Conservation (phyloP, 495 filamentous ascomycete species). For the Jackrogersella minutella region DNA sequence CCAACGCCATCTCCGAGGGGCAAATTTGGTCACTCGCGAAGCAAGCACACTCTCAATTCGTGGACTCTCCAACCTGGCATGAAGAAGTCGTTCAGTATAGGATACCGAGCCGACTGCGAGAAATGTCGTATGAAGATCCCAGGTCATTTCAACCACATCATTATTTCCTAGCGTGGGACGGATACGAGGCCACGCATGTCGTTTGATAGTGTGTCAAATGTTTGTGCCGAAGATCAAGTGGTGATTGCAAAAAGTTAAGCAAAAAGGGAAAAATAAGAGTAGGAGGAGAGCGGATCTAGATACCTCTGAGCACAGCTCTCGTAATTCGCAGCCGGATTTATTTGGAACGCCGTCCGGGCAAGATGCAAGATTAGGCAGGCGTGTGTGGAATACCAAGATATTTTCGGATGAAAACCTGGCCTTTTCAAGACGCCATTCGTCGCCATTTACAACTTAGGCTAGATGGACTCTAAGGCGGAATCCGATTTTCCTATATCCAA, state of each 20-base stretch:
- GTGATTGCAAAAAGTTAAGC: too few species aligned
- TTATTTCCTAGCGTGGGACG: constrained; percentile 57
- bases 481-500: background rate
- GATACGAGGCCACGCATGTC: background rate
- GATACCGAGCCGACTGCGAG: constrained; percentile 84
- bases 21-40: constrained; percentile 53
- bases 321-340: background rate
- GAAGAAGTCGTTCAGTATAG: constrained; percentile 80
- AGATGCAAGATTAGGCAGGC: background rate
- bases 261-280: background rate
- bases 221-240: background rate
- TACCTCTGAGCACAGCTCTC: background rate
- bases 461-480: background rate
- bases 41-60: constrained; percentile 57
- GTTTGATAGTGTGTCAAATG: background rate
- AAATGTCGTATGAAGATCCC: constrained; percentile 82
- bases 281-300: background rate
- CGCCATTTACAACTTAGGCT: background rate
- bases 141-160: constrained; percentile 88
- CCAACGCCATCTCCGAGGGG: constrained; percentile 48
- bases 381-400: background rate
- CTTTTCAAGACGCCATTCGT: background rate
- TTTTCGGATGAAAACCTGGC: background rate
- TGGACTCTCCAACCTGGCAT: constrained; percentile 61
- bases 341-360: background rate